Conservation (phyloP, 345 rosid species). For the Brassica incana region DNA sequence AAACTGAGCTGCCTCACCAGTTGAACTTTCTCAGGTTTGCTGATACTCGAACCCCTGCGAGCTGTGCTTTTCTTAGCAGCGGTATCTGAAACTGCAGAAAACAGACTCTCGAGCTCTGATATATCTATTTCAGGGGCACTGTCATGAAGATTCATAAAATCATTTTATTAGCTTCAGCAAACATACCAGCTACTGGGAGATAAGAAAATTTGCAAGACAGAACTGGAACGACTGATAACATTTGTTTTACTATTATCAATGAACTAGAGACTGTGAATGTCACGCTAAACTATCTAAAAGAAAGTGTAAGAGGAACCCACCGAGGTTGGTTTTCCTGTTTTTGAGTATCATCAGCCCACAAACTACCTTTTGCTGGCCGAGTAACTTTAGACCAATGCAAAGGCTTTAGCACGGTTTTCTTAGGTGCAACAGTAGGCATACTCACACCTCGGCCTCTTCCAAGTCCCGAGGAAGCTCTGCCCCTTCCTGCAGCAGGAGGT, state of each 20-base stretch:
- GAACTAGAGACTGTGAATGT: background rate
- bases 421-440: conserved; percentile 56
- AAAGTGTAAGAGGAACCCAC: conserved; percentile 43
- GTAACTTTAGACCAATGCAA: conserved; percentile 97
- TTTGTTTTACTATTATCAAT: background rate
- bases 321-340: conserved; percentile 80
- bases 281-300: conserved; percentile 22
- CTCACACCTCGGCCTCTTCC: conserved; percentile 62
- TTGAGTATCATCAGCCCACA: conserved; percentile 96
- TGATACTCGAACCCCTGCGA: conserved; percentile 79
- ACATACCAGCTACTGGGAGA: background rate
- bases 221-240: background rate
- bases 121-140: conserved; percentile 99
- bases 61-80: conserved; percentile 63
- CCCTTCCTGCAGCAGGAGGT: conserved; percentile 70
- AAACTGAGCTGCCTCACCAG: conserved; percentile 55
- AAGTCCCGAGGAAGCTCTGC: conserved; percentile 49
- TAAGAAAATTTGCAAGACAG: background rate
- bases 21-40: conserved; percentile 94
- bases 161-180: background rate
- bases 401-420: conserved; percentile 74
- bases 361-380: conserved; percentile 85
- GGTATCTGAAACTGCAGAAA: conserved; percentile 80
- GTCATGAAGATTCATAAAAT: conserved; percentile 29
- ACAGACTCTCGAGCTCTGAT: conserved; percentile 91